A percentile compares a stretch with the other conserved stretches of the same genome.
Evolutionary conservation across 164 flowering plant species (phyloP).

Genomic region (Platanus orientalis): DNA sequence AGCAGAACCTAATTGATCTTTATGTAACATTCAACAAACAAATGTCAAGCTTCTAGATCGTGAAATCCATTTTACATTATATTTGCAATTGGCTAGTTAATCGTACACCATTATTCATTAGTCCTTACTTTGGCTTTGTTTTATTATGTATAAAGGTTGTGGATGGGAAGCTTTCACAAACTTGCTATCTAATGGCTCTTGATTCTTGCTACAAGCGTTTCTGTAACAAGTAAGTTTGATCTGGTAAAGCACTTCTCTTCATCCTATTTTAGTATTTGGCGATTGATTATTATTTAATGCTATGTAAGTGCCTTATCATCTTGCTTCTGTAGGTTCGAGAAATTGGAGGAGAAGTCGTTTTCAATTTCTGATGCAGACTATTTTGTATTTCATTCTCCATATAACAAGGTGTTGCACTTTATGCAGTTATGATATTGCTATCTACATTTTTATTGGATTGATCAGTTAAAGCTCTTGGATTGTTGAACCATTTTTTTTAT

Average conservation of each 20-base stretch:
- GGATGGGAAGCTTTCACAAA: conserved; percentile 43
- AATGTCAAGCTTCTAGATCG: no score
- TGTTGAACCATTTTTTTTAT: no score
- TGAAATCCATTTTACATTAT: no score
- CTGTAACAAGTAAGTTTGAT: conserved; percentile 57
- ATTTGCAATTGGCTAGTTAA: no score
- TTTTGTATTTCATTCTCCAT: conserved; percentile 39
- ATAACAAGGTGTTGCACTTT: conserved; percentile 30
- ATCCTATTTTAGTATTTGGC: background rate
- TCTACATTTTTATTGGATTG: background rate
- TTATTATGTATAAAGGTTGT: conserved; percentile 25
- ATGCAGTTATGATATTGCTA: conserved; percentile 1
- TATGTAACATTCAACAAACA: no score
- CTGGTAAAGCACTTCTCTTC: background rate
- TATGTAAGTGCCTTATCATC: conserved; percentile 2
- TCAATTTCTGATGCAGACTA: conserved; percentile 75
- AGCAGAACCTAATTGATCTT: no score
- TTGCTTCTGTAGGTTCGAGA: conserved; percentile 62
- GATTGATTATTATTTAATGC: no score
- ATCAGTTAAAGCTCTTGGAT: background rate
- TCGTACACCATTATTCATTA: no score
- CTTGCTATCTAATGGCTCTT: conserved; percentile 92
- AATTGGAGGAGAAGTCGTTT: conserved; percentile 75
- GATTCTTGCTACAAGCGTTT: conserved; percentile 82
- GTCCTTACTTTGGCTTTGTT: background rate